Percentiles rank a stretch among this genome's conserved stretches.
Evolutionary conservation across 768 basidiomycete genomes (phyloP).

Genomic region (Podaxis sp.): DNA sequence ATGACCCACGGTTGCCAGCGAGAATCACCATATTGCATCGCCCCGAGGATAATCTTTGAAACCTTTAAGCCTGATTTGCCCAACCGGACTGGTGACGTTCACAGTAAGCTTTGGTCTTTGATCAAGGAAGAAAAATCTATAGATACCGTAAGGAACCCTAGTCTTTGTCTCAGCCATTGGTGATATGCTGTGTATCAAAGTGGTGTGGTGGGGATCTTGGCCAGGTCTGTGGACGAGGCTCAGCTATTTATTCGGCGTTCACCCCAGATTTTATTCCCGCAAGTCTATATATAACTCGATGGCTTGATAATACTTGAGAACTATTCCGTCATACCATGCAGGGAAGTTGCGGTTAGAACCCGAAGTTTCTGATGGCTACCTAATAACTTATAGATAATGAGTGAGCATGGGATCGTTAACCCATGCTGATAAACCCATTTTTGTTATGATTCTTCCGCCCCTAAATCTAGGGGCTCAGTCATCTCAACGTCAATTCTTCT

Average conservation of each 20-base stretch:
- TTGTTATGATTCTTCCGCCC: no score
- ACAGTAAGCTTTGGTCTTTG: not conserved
- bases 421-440: no score
- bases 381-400: no score
- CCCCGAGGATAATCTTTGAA: slow-evolving; percentile 64
- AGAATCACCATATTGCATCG: slow-evolving; percentile 55
- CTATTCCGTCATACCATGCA: not conserved
- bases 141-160: not conserved
- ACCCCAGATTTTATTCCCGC: not conserved
- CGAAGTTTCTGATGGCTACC: no score
- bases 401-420: no score
- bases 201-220: not conserved
- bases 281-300: not conserved
- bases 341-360: not conserved
- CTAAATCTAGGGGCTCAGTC: no score
- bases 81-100: slow-evolving; percentile 37
- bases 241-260: not conserved
- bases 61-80: slow-evolving; percentile 61
- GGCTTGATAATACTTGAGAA: not conserved
- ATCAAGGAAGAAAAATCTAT: not conserved
- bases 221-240: not conserved
- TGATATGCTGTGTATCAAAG: not conserved
- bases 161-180: not conserved
- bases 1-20: slow-evolving; percentile 53
- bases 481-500: no score